These are phyloP conservation scores for Protomyces inundatus DNA, from an alignment of 1,139 yeast species.

Conservation along the genomic window DNA sequence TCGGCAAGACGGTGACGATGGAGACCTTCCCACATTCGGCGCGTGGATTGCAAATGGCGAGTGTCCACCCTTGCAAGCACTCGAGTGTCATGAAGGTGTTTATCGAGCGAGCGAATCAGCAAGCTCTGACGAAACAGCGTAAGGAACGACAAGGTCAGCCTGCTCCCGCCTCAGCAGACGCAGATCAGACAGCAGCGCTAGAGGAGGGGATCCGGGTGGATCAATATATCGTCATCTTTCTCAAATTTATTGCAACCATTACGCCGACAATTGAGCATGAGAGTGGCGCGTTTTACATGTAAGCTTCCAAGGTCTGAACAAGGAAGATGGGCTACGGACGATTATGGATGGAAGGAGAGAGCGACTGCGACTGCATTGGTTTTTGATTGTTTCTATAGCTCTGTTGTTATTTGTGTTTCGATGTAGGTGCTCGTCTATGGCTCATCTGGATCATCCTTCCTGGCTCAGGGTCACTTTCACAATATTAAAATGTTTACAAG, in stretches of 20 bases:
- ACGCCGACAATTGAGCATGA: constrained; percentile 97
- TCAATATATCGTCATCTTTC: constrained; percentile 78
- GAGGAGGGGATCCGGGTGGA: constrained; percentile 68
- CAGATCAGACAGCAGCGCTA: constrained; percentile 37
- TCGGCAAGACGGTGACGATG: constrained; percentile 93
- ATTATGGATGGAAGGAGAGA: background rate
- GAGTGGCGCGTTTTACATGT: constrained; percentile 6
- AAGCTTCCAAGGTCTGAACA: background rate
- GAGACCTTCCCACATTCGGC: constrained; percentile 78
- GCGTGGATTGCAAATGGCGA: constrained; percentile 70
- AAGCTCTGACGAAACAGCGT: background rate
- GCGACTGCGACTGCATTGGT: background rate
- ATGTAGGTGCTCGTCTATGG: too few relatives aligned
- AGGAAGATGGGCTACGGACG: too few relatives aligned
- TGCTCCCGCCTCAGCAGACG: background rate
- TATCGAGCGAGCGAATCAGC: constrained; percentile 55
- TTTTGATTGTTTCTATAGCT: background rate
- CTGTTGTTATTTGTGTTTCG: too few relatives aligned
- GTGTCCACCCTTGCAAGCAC: constrained; percentile 95
- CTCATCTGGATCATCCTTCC: too few relatives aligned
- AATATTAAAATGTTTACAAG: too few relatives aligned
- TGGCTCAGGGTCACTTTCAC: too few relatives aligned
- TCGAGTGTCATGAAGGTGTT: constrained; percentile 89
- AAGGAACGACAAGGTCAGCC: background rate
- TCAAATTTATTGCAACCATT: constrained; percentile 92